phyloP scores from a whole-genome alignment of 2,329 filamentous ascomycete species.

The Ceratocystis smalleyi region DNA sequence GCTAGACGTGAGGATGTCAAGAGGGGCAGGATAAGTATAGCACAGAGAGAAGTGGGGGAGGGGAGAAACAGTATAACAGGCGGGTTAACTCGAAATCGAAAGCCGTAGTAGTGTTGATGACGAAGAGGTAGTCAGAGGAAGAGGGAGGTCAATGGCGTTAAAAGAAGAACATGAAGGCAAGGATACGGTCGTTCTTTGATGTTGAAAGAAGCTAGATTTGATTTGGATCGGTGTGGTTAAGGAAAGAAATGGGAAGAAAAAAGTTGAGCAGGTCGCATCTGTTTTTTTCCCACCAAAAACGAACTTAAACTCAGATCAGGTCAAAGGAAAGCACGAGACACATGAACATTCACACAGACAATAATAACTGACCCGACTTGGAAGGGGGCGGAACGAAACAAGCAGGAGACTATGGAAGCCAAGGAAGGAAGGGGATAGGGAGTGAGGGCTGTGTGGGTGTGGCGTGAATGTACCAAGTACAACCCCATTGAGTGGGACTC shows the following conservation, averaged over 20 bases:
- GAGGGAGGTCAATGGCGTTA: neutral
- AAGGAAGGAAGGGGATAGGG: conserved; percentile 1
- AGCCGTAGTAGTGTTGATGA: neutral
- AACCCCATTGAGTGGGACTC: neutral
- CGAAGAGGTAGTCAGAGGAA: neutral
- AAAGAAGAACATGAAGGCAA: neutral
- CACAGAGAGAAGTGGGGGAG: conserved; percentile 13
- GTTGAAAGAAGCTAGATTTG: neutral
- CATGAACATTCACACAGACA: conserved; percentile 6
- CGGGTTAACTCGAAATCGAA: neutral
- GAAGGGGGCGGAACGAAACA: conserved; percentile 9
- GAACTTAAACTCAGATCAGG: conserved; percentile 5
- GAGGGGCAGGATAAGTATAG: neutral
- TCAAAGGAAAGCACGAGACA: conserved; percentile 2
- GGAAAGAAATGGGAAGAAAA: conserved; percentile 2
- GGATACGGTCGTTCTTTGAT: neutral
- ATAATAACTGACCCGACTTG: conserved; percentile 11
- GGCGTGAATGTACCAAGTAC: conserved; percentile 12
- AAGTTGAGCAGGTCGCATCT: neutral
- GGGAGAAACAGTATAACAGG: neutral
- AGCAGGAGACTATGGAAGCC: conserved; percentile 5
- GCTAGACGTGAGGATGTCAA: conserved; percentile 1
- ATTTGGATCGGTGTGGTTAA: neutral
- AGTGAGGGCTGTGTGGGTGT: conserved; percentile 7
- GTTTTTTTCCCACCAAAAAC: neutral